A percentile compares a stretch with the other conserved stretches of the same genome.
Conservation (phyloP, 495 filamentous ascomycete species). For the Aspergillus coremiiformis region DNA sequence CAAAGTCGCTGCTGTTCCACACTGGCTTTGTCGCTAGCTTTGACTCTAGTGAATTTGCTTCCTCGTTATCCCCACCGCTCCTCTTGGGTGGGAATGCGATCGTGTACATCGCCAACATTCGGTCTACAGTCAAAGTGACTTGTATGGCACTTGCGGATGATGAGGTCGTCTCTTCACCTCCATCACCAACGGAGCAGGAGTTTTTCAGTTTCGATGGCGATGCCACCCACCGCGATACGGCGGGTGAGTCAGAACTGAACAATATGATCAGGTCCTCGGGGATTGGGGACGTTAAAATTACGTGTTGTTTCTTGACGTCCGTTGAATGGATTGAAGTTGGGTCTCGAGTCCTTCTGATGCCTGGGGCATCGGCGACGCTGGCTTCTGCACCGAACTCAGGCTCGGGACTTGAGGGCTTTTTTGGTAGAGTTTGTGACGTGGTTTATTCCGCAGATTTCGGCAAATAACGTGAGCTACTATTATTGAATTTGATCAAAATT, state of each 20-base stretch:
- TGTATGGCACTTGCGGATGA: conserved; percentile 40
- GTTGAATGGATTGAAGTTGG: conserved; percentile 83
- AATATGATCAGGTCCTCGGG: conserved; percentile 17
- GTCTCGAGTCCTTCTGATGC: conserved; percentile 71
- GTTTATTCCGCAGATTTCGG: conserved; percentile 14
- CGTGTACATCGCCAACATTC: conserved; percentile 79
- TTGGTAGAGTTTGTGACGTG: conserved; percentile 38
- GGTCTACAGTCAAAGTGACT: conserved; percentile 65
- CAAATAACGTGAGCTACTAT: neutral
- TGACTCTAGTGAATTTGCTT: conserved; percentile 31
- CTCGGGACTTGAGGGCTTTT: conserved; percentile 43
- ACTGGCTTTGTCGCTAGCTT: conserved; percentile 45
- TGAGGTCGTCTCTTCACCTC: conserved; percentile 22
- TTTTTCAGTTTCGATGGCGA: conserved; percentile 61
- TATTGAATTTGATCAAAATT: no score
- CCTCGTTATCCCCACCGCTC: conserved; percentile 34
- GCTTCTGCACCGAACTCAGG: conserved; percentile 22
- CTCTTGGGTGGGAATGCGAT: conserved; percentile 60
- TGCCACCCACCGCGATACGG: conserved; percentile 36
- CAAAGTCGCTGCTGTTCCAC: conserved; percentile 38
- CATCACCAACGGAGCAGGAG: conserved; percentile 41
- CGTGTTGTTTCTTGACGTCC: conserved; percentile 64
- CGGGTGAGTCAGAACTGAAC: conserved; percentile 14
- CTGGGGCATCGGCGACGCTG: conserved; percentile 40
- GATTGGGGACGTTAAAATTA: conserved; percentile 51